These are phyloP conservation scores for Trypanosoma theileri DNA, from an alignment of 208 protist genomes.

Conservation along the genomic window DNA sequence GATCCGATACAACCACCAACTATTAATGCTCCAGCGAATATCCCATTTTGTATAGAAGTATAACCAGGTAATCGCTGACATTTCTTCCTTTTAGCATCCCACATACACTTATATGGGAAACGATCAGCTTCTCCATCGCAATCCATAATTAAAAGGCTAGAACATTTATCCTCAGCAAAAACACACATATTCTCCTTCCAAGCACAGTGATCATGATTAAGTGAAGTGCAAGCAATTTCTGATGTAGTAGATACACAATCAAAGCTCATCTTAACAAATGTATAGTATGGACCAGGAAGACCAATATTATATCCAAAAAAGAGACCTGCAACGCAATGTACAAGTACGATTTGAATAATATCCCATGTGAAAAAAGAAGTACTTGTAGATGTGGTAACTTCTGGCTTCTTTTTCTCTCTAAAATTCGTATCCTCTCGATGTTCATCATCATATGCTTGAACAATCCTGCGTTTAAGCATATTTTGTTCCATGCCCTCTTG, in stretches of 20 bases:
- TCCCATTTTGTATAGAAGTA: slow-evolving; percentile 28
- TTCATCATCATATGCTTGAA: not conserved
- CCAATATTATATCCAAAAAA: slow-evolving; percentile 29
- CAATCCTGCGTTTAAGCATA: not conserved
- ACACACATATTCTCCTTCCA: slow-evolving; percentile 9
- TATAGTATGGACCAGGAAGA: slow-evolving; percentile 30
- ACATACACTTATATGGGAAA: not conserved
- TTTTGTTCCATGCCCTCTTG: not conserved
- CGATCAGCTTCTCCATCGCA: not conserved
- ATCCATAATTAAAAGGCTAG: not conserved
- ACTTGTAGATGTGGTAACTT: not conserved
- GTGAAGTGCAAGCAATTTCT: slow-evolving; percentile 4
- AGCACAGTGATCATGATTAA: slow-evolving; percentile 6
- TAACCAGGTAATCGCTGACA: slow-evolving; percentile 25
- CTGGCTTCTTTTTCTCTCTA: not conserved
- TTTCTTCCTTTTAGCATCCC: slow-evolving; percentile 1
- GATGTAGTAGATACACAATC: slow-evolving; percentile 8
- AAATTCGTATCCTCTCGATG: too few relatives aligned
- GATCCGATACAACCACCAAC: slow-evolving; percentile 36
- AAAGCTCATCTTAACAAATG: slow-evolving; percentile 15
- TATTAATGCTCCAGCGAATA: slow-evolving; percentile 37
- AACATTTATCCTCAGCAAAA: slow-evolving; percentile 14
- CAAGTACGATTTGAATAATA: slow-evolving; percentile 24
- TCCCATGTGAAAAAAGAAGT: slow-evolving; percentile 22
- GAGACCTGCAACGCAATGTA: slow-evolving; percentile 20